phyloP scores from a whole-genome alignment of 2,329 filamentous ascomycete genomes.

The Apiospora pterosperma region DNA sequence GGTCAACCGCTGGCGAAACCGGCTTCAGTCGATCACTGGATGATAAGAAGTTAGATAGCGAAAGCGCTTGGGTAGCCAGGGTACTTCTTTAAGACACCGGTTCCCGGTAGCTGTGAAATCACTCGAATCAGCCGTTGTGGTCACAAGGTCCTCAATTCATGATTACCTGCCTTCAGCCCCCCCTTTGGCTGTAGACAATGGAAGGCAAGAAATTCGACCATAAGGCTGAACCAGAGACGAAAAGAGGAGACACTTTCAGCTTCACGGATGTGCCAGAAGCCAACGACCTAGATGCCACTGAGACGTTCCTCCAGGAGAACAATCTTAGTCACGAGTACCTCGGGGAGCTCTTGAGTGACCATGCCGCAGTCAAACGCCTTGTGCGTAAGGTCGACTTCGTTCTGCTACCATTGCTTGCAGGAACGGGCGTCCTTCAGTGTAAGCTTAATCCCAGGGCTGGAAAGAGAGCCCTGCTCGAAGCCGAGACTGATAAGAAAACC shows the following conservation, averaged over 20 bases:
- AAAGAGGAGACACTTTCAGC: not conserved
- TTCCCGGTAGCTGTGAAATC: not conserved
- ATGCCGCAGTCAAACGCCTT: slow-evolving; percentile 23
- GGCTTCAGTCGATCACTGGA: not conserved
- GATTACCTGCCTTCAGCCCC: not conserved
- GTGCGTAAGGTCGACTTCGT: slow-evolving; percentile 46
- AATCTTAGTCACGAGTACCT: slow-evolving; percentile 39
- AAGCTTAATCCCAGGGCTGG: not conserved
- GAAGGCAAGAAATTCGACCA: not conserved
- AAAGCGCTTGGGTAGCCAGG: not conserved
- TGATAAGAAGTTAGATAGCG: not conserved
- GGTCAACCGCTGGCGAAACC: not conserved
- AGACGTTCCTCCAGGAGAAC: slow-evolving; percentile 45
- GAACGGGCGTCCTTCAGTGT: slow-evolving; percentile 48
- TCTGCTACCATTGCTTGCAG: slow-evolving; percentile 48
- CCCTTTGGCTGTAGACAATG: not conserved
- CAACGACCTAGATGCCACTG: slow-evolving; percentile 43
- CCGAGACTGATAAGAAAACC: not conserved
- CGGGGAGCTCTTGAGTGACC: slow-evolving; percentile 41
- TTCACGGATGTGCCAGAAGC: not conserved
- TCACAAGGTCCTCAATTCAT: not conserved
- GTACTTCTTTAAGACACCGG: not conserved
- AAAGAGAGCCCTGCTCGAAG: no score
- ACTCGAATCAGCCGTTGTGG: not conserved
- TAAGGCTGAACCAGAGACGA: slow-evolving; percentile 1